A percentile compares a stretch with the other conserved stretches of the same genome.
Evolutionary conservation across 2,329 filamentous ascomycete genomes (phyloP).

Genomic region (Hymenoscyphus salicellus): DNA sequence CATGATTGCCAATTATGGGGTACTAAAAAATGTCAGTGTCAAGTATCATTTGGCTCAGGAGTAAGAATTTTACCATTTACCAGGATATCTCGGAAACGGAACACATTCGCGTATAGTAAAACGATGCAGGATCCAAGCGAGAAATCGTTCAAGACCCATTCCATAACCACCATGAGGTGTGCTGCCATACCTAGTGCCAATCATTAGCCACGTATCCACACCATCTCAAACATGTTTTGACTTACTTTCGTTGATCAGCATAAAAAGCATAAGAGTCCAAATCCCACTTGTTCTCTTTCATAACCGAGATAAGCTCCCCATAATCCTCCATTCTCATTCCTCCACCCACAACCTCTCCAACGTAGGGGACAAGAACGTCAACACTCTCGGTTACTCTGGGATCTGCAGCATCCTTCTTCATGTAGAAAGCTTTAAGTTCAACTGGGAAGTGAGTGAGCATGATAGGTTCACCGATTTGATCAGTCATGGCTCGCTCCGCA

Average conservation of each 20-base stretch:
- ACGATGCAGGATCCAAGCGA: background rate
- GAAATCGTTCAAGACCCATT: background rate
- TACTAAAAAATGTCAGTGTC: background rate
- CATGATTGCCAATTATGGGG: background rate
- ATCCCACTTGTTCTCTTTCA: conserved; percentile 1
- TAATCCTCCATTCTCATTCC: conserved; percentile 1
- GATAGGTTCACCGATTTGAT: background rate
- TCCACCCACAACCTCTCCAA: background rate
- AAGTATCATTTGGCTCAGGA: background rate
- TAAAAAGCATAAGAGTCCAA: background rate
- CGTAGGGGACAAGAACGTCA: background rate
- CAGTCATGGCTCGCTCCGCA: background rate
- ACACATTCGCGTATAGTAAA: background rate
- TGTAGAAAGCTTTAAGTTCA: background rate
- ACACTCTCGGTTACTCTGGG: background rate
- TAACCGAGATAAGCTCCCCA: background rate
- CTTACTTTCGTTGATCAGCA: background rate
- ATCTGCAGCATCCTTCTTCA: background rate
- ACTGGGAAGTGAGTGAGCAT: background rate
- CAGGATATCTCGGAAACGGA: background rate
- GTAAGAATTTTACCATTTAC: background rate
- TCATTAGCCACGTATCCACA: background rate
- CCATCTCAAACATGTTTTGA: background rate
- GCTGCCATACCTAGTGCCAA: background rate
- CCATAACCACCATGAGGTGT: background rate